Evolutionary conservation across 1,284 basidiomycete species (phyloP).

Genomic region (Sanghuangporus weigelae): DNA sequence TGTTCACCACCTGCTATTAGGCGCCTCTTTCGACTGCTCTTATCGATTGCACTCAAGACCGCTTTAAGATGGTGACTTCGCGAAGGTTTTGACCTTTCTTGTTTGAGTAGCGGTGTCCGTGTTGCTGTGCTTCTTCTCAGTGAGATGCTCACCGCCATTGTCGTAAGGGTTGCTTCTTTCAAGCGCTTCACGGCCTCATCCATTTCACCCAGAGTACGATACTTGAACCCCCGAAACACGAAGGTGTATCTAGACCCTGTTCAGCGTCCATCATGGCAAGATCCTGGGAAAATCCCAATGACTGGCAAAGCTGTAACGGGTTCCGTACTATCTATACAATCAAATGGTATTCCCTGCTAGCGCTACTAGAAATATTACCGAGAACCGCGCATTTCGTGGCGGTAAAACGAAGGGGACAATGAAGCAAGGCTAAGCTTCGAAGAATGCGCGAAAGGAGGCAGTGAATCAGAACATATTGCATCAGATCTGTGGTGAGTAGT

Average conservation of each 20-base stretch:
- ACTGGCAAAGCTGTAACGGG: no score
- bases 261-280: not conserved
- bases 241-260: not conserved
- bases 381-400: no score
- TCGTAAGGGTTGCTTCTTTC: not conserved
- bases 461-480: no score
- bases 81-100: not conserved
- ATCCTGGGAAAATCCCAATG: not conserved
- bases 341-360: no score
- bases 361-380: no score
- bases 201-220: not conserved
- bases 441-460: no score
- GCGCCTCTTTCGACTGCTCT: not conserved
- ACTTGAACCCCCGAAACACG: not conserved
- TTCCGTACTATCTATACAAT: no score
- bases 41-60: not conserved
- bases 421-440: no score
- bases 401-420: no score
- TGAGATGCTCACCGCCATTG: not conserved
- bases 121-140: not conserved
- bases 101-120: not conserved
- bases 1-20: not conserved
- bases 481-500: no score
- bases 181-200: not conserved
- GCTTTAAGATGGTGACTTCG: not conserved